Base-by-base conservation (phyloP, 2,329 filamentous ascomycete species). In the Teratosphaeria pseudoeucalypti region DNA sequence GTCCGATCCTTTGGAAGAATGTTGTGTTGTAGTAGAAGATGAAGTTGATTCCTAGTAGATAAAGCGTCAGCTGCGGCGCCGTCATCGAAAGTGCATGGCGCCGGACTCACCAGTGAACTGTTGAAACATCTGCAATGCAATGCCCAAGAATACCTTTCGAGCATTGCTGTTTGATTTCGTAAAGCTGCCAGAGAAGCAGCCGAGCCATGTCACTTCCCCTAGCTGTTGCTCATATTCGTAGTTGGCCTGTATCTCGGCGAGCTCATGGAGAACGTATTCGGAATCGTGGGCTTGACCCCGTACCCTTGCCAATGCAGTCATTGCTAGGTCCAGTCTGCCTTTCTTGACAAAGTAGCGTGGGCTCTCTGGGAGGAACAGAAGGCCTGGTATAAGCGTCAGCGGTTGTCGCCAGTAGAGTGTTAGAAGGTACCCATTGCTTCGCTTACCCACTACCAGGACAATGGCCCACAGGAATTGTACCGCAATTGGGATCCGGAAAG, bases 191-290 rank as follows among this genome's bases (percentile, higher is more conserved):
- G 71, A 72, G 76, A 86, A 85, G 75, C 83, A 85, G 69, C 81
- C 81, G 9, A 64, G 52, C 70, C 70, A 72, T 53, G 58, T 66
- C 65, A 80, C 80, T 66, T 81, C 85, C 57, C 88, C 85, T 56
- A 86, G 77, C 56, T 83, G 71, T 68, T 86, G 79, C 79, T 96
- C 91, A 71, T 92, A 90, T 75, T 89, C 88, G 76, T 91, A 85
- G 79, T 95, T 95, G 77, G 90, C 90, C 61, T 94, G 82, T 64
- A 96, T 90, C 77, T 95, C 90, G 29, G 87, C 83, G 32, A 95
- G 81, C 76, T 96, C 91, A 64, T 84, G 78, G 73, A 87, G 83
- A 74, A 95, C 86, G 72, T 83, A 90, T 59, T 86, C 82, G 5
- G 88, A 92, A 55, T 88, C 83, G 58, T 76, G 69, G 52, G 86